Percentiles rank a stretch among this genome's conserved stretches.
phyloP scores from a whole-genome alignment of 768 basidiomycete genomes.

The Boletus sp. region DNA sequence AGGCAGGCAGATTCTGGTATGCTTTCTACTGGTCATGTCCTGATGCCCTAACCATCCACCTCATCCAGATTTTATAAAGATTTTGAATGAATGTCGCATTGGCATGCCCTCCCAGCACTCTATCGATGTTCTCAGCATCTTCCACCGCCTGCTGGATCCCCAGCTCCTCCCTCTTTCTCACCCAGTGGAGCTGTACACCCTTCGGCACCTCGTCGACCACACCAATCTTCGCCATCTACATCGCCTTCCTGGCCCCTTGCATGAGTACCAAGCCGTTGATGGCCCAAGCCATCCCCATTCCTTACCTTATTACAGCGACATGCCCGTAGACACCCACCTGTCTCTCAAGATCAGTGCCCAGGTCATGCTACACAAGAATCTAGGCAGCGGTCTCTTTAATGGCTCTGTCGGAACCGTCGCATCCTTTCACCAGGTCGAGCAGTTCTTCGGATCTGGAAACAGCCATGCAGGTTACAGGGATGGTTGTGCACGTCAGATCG shows the following conservation, averaged over 20 bases:
- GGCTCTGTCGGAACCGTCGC: neutral
- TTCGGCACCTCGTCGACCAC: neutral
- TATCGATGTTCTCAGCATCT: too few relatives aligned
- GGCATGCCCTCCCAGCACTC: neutral
- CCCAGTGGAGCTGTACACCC: neutral
- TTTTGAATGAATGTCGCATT: neutral
- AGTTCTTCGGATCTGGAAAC: neutral
- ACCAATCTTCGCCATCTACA: neutral
- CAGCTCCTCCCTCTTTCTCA: neutral
- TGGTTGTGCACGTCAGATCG: neutral
- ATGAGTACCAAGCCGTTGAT: neutral
- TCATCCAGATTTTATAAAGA: neutral
- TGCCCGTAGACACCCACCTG: neutral
- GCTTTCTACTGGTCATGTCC: too few relatives aligned
- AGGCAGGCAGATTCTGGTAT: too few relatives aligned
- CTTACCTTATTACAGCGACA: neutral
- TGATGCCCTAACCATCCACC: neutral
- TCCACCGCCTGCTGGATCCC: neutral
- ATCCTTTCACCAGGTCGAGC: neutral
- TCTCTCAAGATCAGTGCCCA: neutral
- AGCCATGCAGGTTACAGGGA: neutral
- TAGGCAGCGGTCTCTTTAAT: neutral
- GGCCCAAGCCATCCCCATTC: neutral
- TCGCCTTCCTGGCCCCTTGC: neutral
- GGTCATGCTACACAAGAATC: neutral